Percentiles rank a stretch among this genome's conserved stretches.
Conservation (phyloP, 768 basidiomycete species). For the Ephemerocybe angulata region DNA sequence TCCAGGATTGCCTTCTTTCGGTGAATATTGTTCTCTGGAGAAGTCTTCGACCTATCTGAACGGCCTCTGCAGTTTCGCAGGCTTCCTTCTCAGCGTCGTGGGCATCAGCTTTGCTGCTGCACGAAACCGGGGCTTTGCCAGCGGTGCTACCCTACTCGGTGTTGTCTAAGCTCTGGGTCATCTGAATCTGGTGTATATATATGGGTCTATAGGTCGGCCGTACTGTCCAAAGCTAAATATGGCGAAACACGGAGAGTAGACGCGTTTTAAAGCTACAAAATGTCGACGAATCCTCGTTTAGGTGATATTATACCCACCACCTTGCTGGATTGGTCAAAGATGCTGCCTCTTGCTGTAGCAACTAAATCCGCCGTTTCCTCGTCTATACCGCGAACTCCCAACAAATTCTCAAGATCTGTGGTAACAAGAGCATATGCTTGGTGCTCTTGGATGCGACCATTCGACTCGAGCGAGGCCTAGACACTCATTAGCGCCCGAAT, state of each 20-base stretch:
- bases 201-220: too few species aligned
- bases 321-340: conserved; percentile 53
- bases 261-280: too few species aligned
- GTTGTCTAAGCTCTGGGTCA: conserved; percentile 41
- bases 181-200: not conserved
- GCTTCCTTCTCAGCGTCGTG: conserved; percentile 78
- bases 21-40: conserved; percentile 31
- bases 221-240: too few species aligned
- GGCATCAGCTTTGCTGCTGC: conserved; percentile 75
- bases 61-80: conserved; percentile 57
- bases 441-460: conserved; percentile 37
- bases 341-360: conserved; percentile 54
- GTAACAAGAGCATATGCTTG: conserved; percentile 44
- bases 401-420: conserved; percentile 39
- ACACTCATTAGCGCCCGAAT: conserved; percentile 5
- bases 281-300: conserved; percentile 46
- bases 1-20: conserved; percentile 86
- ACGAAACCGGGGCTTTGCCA: conserved; percentile 63
- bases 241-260: too few species aligned
- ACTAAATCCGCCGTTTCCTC: conserved; percentile 55
- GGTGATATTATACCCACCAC: conserved; percentile 55
- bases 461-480: conserved; percentile 47
- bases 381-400: conserved; percentile 37
- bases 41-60: not conserved
- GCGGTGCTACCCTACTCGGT: conserved; percentile 63